These are phyloP conservation scores for Colletotrichum falcatum DNA, from an alignment of 2,329 filamentous ascomycete species.

Conservation along the genomic window DNA sequence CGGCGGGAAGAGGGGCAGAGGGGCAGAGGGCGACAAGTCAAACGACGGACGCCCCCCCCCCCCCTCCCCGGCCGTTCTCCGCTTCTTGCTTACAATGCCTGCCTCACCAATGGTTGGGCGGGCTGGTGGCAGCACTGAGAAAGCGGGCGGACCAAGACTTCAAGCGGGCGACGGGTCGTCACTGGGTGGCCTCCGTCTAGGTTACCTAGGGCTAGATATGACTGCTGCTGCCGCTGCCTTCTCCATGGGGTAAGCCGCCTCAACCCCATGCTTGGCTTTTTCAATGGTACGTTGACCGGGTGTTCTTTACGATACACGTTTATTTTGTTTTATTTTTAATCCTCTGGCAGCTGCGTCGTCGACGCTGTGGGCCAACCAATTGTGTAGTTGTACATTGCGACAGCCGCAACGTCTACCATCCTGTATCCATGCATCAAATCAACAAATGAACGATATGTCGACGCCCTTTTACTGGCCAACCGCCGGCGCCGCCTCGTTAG, in stretches of 20 bases:
- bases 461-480: constrained; percentile 35
- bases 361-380: not conserved
- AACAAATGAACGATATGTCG: not conserved
- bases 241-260: constrained; percentile 32
- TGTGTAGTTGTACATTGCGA: not conserved
- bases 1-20: not conserved
- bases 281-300: constrained; percentile 27
- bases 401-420: constrained; percentile 6
- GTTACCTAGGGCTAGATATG: no score
- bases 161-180: constrained; percentile 10
- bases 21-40: constrained; percentile 7
- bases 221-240: constrained; percentile 12
- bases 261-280: constrained; percentile 34
- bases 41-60: constrained; percentile 7
- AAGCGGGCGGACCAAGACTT: constrained; percentile 29
- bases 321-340: not conserved
- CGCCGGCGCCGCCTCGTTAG: constrained; percentile 54
- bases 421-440: not conserved
- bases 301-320: constrained; percentile 15
- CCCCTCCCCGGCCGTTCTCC: constrained; percentile 8
- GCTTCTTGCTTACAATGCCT: constrained; percentile 35
- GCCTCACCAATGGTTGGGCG: constrained; percentile 32
- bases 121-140: constrained; percentile 2
- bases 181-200: constrained; percentile 20
- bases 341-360: not conserved